These are phyloP conservation scores for Punctularia strigosozonata DNA, from an alignment of 768 basidiomycete species.

Conservation along the genomic window DNA sequence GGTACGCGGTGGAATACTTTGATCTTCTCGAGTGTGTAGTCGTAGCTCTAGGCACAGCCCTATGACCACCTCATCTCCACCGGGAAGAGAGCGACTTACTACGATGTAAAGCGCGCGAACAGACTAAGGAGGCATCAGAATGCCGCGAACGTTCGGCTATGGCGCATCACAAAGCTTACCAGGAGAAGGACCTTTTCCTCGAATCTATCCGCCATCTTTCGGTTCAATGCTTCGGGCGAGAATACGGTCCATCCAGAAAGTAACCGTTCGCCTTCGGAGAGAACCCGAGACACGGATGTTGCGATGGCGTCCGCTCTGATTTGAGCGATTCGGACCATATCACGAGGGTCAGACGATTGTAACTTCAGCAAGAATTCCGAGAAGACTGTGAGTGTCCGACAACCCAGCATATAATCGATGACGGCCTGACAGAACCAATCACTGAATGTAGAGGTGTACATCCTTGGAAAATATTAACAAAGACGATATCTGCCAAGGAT, in stretches of 20 bases:
- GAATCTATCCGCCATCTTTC: slow-evolving; percentile 63
- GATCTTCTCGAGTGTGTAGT: slow-evolving; percentile 88
- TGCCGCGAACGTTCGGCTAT: slow-evolving; percentile 13
- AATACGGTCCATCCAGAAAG: slow-evolving; percentile 89
- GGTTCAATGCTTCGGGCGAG: slow-evolving; percentile 66
- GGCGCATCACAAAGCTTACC: slow-evolving; percentile 31
- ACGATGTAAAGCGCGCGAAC: slow-evolving; percentile 60
- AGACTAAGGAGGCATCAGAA: slow-evolving; percentile 15
- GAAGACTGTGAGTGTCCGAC: slow-evolving; percentile 80
- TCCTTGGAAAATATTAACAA: slow-evolving; percentile 28
- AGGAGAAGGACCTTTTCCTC: slow-evolving; percentile 91
- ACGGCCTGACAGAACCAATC: slow-evolving; percentile 98
- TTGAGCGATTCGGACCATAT: slow-evolving; percentile 78
- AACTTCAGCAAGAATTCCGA: slow-evolving; percentile 87
- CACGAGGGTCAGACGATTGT: slow-evolving; percentile 84
- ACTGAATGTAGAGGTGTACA: slow-evolving; percentile 82
- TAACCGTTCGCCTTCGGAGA: slow-evolving; percentile 39
- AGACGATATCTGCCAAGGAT: not conserved
- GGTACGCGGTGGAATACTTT: slow-evolving; percentile 85
- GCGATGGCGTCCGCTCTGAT: slow-evolving; percentile 90
- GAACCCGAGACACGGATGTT: slow-evolving; percentile 53
- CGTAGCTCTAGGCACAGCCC: slow-evolving; percentile 56
- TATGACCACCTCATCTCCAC: slow-evolving; percentile 3
- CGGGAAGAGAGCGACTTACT: slow-evolving; percentile 30
- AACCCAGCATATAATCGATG: slow-evolving; percentile 84